Evolutionary conservation across 2,329 filamentous ascomycete genomes (phyloP).

Genomic region (Ophiostoma novo-ulmi): DNA sequence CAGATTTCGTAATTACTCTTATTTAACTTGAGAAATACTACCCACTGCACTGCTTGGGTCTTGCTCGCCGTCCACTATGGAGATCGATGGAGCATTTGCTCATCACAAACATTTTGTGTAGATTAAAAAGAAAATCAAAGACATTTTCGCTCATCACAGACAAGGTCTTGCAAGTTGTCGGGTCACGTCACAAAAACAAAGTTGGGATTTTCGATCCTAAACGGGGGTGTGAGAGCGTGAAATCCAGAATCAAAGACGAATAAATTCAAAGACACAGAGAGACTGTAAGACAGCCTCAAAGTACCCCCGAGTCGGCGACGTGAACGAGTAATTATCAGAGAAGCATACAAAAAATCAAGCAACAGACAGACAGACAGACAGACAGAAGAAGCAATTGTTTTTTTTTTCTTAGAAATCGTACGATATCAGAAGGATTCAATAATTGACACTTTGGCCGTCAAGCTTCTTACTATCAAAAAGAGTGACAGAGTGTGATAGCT

Average conservation of each 20-base stretch:
- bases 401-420: background rate
- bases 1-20: background rate
- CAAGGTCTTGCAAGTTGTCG: conserved; percentile 13
- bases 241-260: background rate
- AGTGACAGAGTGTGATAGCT: too few species aligned
- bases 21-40: background rate
- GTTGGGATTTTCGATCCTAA: background rate
- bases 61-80: conserved; percentile 12
- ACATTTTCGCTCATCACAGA: conserved; percentile 12
- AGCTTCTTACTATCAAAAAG: background rate
- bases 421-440: background rate
- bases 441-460: background rate
- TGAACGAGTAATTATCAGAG: background rate
- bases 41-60: background rate
- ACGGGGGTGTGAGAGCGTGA: background rate
- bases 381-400: background rate
- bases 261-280: background rate
- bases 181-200: background rate
- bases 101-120: background rate
- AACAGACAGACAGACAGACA: background rate
- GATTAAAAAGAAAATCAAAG: background rate
- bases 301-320: conserved; percentile 8
- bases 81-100: background rate
- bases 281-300: background rate
- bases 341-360: background rate